Percentiles rank a stretch among this genome's conserved stretches.
Evolutionary conservation across 495 filamentous ascomycete species (phyloP).

Genomic region (Trichocladium uniseriatum): DNA sequence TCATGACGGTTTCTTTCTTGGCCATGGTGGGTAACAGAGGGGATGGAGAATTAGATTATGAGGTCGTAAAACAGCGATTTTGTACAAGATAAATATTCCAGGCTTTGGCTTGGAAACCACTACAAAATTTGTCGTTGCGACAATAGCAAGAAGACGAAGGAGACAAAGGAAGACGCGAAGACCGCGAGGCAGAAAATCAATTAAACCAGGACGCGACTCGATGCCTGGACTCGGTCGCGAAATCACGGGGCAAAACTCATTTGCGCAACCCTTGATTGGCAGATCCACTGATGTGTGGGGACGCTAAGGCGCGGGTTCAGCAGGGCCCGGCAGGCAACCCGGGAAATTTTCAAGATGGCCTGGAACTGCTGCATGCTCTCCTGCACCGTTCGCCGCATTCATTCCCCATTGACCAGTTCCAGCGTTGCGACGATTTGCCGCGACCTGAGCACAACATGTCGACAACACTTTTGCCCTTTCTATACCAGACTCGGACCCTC

Average conservation of each 20-base stretch:
- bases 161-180: constrained; percentile 2
- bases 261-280: neutral
- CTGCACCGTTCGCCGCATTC: no score
- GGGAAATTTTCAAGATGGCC: constrained; percentile 7
- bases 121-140: neutral
- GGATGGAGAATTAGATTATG: neutral
- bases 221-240: constrained; percentile 4
- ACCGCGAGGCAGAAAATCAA: constrained; percentile 13
- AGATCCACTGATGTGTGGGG: neutral
- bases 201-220: constrained; percentile 16
- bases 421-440: no score
- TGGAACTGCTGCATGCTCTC: no score
- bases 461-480: constrained; percentile 47
- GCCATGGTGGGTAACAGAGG: constrained; percentile 13
- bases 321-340: constrained; percentile 3
- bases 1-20: constrained; percentile 31
- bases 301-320: neutral
- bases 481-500: constrained; percentile 64
- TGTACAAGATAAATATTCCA: no score
- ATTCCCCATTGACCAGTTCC: no score
- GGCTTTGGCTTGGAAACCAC: no score
- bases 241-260: constrained; percentile 14
- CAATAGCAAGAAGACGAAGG: neutral
- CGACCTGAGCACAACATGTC: constrained; percentile 19
- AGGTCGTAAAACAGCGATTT: no score